Conservation (phyloP, 2,329 filamentous ascomycete genomes). For the Aspergillus sp. region DNA sequence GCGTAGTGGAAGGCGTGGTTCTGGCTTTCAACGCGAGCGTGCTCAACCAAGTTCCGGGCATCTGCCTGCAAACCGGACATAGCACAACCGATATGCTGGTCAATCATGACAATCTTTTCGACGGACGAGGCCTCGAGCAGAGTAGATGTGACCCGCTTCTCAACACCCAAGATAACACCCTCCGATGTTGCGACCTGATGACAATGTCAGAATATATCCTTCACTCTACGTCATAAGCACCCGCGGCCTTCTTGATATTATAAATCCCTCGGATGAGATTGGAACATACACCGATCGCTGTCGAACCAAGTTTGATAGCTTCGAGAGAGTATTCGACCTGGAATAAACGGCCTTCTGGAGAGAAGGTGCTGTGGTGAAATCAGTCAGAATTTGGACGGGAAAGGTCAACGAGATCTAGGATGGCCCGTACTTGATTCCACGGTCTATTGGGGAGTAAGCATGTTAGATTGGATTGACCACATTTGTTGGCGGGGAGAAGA, state of each 20-base stretch:
- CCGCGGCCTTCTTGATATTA: background rate
- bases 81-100: constrained; percentile 96
- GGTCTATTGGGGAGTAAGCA: constrained; percentile 54
- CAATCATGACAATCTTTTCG: constrained; percentile 99
- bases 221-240: background rate
- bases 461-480: constrained; percentile 38
- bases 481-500: constrained; percentile 9
- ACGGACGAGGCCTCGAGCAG: constrained; percentile 96
- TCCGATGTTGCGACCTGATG: constrained; percentile 75
- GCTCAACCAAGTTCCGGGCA: constrained; percentile 94
- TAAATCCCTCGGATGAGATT: background rate
- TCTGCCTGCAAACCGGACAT: constrained; percentile 98
- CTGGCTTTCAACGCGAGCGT: constrained; percentile 95
- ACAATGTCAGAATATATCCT: constrained; percentile 7
- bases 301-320: constrained; percentile 98
- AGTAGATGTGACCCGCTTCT: constrained; percentile 97
- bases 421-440: constrained; percentile 82
- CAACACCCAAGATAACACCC: constrained; percentile 92
- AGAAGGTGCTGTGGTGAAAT: constrained; percentile 72
- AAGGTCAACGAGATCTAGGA: constrained; percentile 1
- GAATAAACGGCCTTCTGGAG: constrained; percentile 97
- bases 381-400: constrained; percentile 17
- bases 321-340: constrained; percentile 99
- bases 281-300: constrained; percentile 75
- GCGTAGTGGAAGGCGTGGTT: constrained; percentile 98